phyloP scores from a whole-genome alignment of 1,139 yeast genomes.

The Saccharomyces pastorianus region DNA sequence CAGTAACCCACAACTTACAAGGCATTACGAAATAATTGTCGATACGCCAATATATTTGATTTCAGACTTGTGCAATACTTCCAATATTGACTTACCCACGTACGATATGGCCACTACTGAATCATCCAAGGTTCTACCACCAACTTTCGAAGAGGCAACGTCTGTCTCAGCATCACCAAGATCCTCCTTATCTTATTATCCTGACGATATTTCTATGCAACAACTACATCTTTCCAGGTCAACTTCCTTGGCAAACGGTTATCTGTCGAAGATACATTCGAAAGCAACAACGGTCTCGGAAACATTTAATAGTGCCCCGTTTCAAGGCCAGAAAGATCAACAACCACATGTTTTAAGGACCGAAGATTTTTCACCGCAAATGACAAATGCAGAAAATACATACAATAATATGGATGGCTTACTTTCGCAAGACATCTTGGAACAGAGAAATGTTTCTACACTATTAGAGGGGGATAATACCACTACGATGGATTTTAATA shows the following conservation, averaged over 20 bases:
- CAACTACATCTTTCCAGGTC: slow-evolving; percentile 25
- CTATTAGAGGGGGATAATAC: neutral
- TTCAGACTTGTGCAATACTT: slow-evolving; percentile 63
- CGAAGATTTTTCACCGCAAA: slow-evolving; percentile 7
- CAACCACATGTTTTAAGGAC: neutral
- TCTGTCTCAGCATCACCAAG: slow-evolving; percentile 11
- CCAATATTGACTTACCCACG: slow-evolving; percentile 60
- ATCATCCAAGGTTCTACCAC: slow-evolving; percentile 32
- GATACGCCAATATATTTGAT: slow-evolving; percentile 75
- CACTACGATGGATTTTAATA: neutral
- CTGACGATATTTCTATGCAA: slow-evolving; percentile 24
- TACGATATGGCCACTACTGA: slow-evolving; percentile 41
- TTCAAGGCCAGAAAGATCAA: neutral
- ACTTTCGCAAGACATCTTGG: neutral
- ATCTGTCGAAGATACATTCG: neutral
- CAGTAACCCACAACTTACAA: slow-evolving; percentile 42
- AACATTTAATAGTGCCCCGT: slow-evolving; percentile 12
- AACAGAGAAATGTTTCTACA: neutral
- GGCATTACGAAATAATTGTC: slow-evolving; percentile 81
- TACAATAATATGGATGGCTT: slow-evolving; percentile 4
- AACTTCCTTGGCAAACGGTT: slow-evolving; percentile 6
- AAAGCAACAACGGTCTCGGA: neutral
- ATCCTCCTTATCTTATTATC: slow-evolving; percentile 5
- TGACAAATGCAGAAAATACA: neutral
- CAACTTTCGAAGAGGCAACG: slow-evolving; percentile 52